Evolutionary conservation across 2,329 filamentous ascomycete genomes (phyloP), one percentile per base, ranked within the genome.

Genomic region (Amphichorda felina): DNA sequence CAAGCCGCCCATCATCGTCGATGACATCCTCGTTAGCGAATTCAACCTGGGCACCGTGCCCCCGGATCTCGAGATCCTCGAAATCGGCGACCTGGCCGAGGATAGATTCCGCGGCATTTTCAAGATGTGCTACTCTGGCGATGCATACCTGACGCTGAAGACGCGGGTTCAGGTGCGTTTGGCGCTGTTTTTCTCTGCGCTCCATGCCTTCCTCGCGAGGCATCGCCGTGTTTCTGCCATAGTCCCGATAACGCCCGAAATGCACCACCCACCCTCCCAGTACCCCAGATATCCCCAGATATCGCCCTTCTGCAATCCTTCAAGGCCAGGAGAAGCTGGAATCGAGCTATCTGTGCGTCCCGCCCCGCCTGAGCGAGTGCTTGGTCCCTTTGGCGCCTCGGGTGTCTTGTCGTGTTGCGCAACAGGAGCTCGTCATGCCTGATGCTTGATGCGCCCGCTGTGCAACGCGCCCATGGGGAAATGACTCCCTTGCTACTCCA

Each of bases 21-120:
- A 95, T 71, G 91, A 98, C 61, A 96, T 98, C 63, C 75, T 95
- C 57, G 91, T 98, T 46, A 94, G 86, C 60, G 91, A 98, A 64
- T 74, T 98, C 59, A 98, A 98, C 61, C 73, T 98, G 42, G 91
- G 91, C 54, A 88, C 85, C 41, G 85, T 93, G 34, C 89, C 91
- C 32, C 91, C 91, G 9, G 86, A 96, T 54, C 66, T 98, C 50
- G 91, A 98, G 62, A 96, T 98, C 44, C 64, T 98, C 45, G 91
- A 98, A 67, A 94, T 98, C 59, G 91, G 91, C 39, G 91, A 98
- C 59, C 68, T 98, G 55, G 91, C 91, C 36, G 91, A 96, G 62
- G 91, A 98, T 65, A 73, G 89, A 36, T 98, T 98, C 59, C 75
- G 91, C 40, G 91, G 91, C 54, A 96, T 98, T 48, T 98, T 98